Percentiles rank a stretch among this genome's conserved stretches.
Conservation (phyloP, 768 basidiomycete species). For the Cystobasidium tubakii region DNA sequence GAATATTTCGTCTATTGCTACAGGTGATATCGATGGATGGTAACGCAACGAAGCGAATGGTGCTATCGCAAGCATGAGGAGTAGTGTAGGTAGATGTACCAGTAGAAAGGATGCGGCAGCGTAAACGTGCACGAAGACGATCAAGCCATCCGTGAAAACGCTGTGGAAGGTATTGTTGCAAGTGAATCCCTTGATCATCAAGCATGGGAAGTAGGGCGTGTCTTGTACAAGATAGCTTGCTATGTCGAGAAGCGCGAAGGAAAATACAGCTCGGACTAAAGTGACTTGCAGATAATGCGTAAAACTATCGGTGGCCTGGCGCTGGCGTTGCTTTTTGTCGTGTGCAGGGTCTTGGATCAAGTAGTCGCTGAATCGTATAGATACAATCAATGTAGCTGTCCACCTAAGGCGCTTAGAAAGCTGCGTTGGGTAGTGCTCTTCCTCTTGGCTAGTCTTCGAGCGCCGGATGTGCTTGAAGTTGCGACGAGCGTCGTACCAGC, state of each 20-base stretch:
- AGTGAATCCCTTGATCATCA: background rate
- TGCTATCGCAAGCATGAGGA: background rate
- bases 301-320: background rate
- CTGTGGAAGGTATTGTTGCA: background rate
- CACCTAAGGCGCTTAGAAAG: background rate
- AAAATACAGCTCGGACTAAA: background rate
- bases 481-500: slow-evolving; percentile 25
- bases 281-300: background rate
- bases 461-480: slow-evolving; percentile 11
- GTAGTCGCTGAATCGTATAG: slow-evolving; percentile 16
- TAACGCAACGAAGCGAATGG: background rate
- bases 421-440: background rate
- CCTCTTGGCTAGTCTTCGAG: background rate
- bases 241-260: background rate
- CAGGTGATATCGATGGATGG: slow-evolving; percentile 17
- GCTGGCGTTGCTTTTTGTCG: slow-evolving; percentile 7
- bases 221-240: slow-evolving; percentile 6
- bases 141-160: background rate
- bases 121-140: background rate
- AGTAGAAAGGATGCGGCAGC: slow-evolving; percentile 12
- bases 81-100: slow-evolving; percentile 13
- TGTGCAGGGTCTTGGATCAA: slow-evolving; percentile 9
- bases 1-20: background rate
- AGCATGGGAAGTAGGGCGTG: background rate
- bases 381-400: background rate